Evolutionary conservation across 495 filamentous ascomycete genomes (phyloP).

Genomic region (Penicillium paxilli): DNA sequence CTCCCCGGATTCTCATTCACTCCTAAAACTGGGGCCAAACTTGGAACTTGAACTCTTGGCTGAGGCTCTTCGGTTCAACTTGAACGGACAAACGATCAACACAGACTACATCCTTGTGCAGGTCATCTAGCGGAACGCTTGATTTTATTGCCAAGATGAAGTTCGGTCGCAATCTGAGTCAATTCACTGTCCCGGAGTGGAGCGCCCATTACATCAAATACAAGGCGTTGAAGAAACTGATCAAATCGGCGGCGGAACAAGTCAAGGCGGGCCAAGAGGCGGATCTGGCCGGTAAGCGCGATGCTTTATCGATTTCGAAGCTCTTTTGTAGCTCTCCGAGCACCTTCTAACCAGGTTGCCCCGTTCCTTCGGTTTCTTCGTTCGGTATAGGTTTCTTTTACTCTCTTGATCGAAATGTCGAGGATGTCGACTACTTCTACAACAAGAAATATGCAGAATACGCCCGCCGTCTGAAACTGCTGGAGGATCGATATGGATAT

Average conservation of each 20-base stretch:
- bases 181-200: slow-evolving; percentile 98
- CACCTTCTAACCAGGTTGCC: slow-evolving; percentile 16
- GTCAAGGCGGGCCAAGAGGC: slow-evolving; percentile 66
- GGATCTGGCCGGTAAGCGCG: slow-evolving; percentile 70
- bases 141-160: slow-evolving; percentile 59
- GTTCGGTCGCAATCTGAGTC: slow-evolving; percentile 79
- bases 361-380: slow-evolving; percentile 8
- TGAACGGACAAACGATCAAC: too few species aligned
- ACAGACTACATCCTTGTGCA: too few species aligned
- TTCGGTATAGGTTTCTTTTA: slow-evolving; percentile 80
- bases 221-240: slow-evolving; percentile 91
- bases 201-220: slow-evolving; percentile 91
- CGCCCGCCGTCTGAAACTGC: slow-evolving; percentile 75
- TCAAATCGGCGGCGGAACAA: slow-evolving; percentile 70
- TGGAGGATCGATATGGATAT: slow-evolving; percentile 81
- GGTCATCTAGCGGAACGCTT: too few species aligned
- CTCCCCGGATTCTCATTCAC: too few species aligned
- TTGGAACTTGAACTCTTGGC: too few species aligned
- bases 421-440: slow-evolving; percentile 92
- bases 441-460: slow-evolving; percentile 89
- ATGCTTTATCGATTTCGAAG: background rate
- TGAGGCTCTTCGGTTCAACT: too few species aligned
- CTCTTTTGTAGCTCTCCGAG: background rate
- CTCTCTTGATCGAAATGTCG: slow-evolving; percentile 90
- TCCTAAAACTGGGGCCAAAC: too few species aligned